Percentiles rank a stretch among this genome's conserved stretches.
phyloP scores from a whole-genome alignment of 2,329 filamentous ascomycete genomes.

The Trichoderma pleuroti region DNA sequence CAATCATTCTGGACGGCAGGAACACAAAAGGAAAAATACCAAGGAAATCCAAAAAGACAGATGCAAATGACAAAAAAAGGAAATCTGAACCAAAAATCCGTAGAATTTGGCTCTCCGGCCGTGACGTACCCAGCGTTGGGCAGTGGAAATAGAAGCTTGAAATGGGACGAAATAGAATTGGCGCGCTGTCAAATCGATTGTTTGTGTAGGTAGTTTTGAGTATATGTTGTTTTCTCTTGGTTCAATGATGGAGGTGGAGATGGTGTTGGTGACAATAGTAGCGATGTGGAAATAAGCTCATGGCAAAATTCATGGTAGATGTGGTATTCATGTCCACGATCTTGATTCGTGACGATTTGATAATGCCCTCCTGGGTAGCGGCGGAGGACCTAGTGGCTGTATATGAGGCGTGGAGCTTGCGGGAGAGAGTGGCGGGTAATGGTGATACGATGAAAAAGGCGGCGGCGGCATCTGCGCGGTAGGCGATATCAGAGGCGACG shows the following conservation, averaged over 20 bases:
- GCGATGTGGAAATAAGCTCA: not conserved
- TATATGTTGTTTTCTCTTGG: not conserved
- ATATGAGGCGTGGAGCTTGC: conserved; percentile 4
- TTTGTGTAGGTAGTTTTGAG: not conserved
- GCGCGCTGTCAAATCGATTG: not conserved
- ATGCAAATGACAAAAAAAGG: not conserved
- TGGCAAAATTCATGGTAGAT: not conserved
- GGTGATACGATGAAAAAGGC: not conserved
- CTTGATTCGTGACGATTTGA: not conserved
- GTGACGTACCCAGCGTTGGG: not conserved
- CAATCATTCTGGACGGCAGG: not conserved
- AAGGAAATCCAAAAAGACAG: not conserved
- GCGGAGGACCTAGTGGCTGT: not conserved
- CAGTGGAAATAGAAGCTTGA: not conserved
- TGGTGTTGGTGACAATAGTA: not conserved
- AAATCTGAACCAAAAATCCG: not conserved
- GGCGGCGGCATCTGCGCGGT: not conserved
- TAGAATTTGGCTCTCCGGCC: not conserved
- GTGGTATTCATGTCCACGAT: not conserved
- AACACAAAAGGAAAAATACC: not conserved
- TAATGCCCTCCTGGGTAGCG: conserved; percentile 1
- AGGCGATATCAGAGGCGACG: conserved; percentile 11
- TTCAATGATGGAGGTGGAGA: not conserved
- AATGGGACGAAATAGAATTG: not conserved
- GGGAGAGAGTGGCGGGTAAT: not conserved